These are phyloP conservation scores for Blepharisma stoltei DNA, from an alignment of 73 alveolate species.

Conservation along the genomic window DNA sequence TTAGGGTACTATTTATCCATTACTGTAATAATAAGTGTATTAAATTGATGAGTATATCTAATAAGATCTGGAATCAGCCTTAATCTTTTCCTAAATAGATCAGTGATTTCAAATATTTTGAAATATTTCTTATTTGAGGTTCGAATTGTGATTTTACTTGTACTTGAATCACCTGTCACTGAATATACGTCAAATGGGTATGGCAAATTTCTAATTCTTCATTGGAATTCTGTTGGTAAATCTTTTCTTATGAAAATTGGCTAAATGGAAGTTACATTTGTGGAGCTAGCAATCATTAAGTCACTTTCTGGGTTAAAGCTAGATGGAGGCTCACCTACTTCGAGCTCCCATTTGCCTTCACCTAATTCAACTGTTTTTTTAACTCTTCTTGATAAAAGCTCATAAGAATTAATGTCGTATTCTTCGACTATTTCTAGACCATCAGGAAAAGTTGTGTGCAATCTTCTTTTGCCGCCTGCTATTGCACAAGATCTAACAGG, in stretches of 20 bases:
- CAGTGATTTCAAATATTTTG: conserved; percentile 95
- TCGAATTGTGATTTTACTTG: conserved; percentile 88
- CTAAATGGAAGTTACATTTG: conserved; percentile 55
- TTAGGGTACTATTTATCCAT: conserved; percentile 66
- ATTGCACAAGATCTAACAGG: conserved; percentile 36
- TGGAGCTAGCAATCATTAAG: conserved; percentile 66
- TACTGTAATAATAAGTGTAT: conserved; percentile 85
- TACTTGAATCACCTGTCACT: conserved; percentile 87
- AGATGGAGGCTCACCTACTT: conserved; percentile 92
- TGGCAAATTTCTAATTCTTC: conserved; percentile 93
- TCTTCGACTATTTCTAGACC: conserved; percentile 95
- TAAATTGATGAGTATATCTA: conserved; percentile 83
- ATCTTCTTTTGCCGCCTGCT: conserved; percentile 77
- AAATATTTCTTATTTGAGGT: conserved; percentile 95
- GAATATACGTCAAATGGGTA: conserved; percentile 89
- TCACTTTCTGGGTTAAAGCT: conserved; percentile 64
- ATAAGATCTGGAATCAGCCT: conserved; percentile 75
- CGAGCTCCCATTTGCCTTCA: conserved; percentile 92
- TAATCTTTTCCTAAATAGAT: conserved; percentile 74
- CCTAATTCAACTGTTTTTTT: conserved; percentile 83
- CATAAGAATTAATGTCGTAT: conserved; percentile 91
- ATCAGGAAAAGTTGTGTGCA: conserved; percentile 73
- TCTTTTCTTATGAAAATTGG: conserved; percentile 97
- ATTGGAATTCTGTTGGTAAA: conserved; percentile 84
- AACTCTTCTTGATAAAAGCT: conserved; percentile 62